Evolutionary conservation across 495 filamentous ascomycete genomes (phyloP).

Genomic region (Trichoderma parareesei): DNA sequence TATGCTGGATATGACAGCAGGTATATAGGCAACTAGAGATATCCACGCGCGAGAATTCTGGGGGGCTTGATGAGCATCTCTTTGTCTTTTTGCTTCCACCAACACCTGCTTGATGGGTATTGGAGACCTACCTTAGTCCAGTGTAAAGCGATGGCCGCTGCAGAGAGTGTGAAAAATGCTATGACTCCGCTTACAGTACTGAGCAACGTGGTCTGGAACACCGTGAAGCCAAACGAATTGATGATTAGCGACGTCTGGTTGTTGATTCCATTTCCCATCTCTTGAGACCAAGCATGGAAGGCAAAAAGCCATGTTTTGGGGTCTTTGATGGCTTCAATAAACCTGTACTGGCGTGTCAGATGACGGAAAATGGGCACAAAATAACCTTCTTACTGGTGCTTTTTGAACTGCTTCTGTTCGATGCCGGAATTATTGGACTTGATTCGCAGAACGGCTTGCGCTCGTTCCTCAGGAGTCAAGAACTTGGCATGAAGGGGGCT

Average conservation of each 20-base stretch:
- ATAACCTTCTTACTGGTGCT: conserved; percentile 32
- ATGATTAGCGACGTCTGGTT: conserved; percentile 39
- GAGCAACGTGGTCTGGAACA: conserved; percentile 30
- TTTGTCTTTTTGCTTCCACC: too few species aligned
- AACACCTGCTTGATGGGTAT: not conserved
- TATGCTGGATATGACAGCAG: conserved; percentile 23
- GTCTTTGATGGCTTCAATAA: conserved; percentile 48
- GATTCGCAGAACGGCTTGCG: conserved; percentile 50
- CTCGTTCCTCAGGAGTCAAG: conserved; percentile 36
- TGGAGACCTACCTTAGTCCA: conserved; percentile 19
- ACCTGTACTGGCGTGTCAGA: conserved; percentile 5
- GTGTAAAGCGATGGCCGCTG: conserved; percentile 21
- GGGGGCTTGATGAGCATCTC: not conserved
- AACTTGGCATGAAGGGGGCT: conserved; percentile 41
- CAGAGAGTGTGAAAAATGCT: conserved; percentile 26
- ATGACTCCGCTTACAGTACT: conserved; percentile 28
- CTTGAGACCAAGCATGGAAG: conserved; percentile 34
- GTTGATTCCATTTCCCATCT: conserved; percentile 36
- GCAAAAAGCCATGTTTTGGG: conserved; percentile 45
- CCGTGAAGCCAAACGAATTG: conserved; percentile 33
- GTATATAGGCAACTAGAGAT: conserved; percentile 27
- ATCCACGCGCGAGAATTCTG: conserved; percentile 32
- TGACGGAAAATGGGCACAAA: not conserved
- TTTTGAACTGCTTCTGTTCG: conserved; percentile 57
- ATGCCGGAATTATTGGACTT: conserved; percentile 56